phyloP scores from a whole-genome alignment of 2,329 filamentous ascomycete genomes.

The Graphiopsis chlorocephala region DNA sequence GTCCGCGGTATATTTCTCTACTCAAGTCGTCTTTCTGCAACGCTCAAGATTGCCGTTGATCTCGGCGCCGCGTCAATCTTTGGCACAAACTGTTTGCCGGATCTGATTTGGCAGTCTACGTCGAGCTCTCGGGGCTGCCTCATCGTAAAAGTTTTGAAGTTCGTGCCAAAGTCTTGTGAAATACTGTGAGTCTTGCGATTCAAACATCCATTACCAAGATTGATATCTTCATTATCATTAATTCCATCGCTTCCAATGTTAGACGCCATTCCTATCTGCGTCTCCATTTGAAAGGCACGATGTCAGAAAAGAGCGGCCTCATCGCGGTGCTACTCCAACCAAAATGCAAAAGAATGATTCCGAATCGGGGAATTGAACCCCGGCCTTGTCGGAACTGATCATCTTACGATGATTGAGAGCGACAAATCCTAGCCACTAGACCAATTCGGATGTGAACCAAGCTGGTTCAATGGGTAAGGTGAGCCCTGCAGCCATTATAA shows the following conservation, averaged over 20 bases:
- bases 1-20: not conserved
- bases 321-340: not conserved
- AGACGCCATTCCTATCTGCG: not conserved
- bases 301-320: not conserved
- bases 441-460: not conserved
- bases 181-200: not conserved
- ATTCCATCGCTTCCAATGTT: not conserved
- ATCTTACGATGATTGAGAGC: constrained; percentile 6
- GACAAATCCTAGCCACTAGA: constrained; percentile 12
- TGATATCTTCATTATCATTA: not conserved
- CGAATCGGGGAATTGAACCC: constrained; percentile 8
- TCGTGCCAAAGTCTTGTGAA: not conserved
- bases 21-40: not conserved
- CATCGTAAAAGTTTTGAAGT: not conserved
- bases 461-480: not conserved
- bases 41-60: not conserved
- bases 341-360: not conserved
- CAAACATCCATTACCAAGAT: not conserved
- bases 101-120: too few species aligned
- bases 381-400: constrained; percentile 7
- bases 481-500: not conserved
- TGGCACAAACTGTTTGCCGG: too few species aligned
- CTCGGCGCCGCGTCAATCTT: too few species aligned
- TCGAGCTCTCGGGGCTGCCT: too few species aligned
- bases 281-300: not conserved